Base-by-base conservation (phyloP, 2,329 filamentous ascomycete genomes). In the Chaetomium sp. region DNA sequence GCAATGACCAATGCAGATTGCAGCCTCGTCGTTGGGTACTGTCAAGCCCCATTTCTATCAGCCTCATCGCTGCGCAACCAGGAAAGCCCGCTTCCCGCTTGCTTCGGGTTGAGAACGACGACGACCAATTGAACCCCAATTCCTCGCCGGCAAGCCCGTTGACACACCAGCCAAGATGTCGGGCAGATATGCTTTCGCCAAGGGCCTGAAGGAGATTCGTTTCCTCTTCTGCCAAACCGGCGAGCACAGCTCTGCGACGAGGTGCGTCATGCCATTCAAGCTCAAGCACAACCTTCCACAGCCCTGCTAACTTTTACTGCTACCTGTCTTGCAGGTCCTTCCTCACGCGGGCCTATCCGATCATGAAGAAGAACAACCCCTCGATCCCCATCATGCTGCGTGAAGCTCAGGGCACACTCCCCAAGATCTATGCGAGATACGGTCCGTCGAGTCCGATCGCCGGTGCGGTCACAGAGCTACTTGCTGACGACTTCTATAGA, bases 301-400 rank as follows among this genome's bases (percentile, higher is more conserved):
- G 6, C 29, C 12, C 42, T 60, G 33, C 65, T 68, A 50, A 69
- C 19, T n/a, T n/a, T n/a, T 3, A 21, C 16, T 16, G 16, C 58
- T 57, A 4, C 4, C 27, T 38, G n/a, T 10, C 23, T 31, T 25
- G 56, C 73, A 97, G 95, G 78, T 89, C 90, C 33, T 99, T 99
- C 81, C 85, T 99, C 71, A 90, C 89, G 70, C 88, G 92, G 77
- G 89, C 93, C 71, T 99, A 99, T 80, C 95, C 95, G 55, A 95
- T 91, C 66, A 98, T 99, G 94, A 99, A 99, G 88, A 96, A 96
- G 85, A 91, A 94, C 85, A 99, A 99, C 83, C 95, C 95, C 64
- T 83, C 91, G 79, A 93, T 86, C 57, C 95, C 95, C 62, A 98
- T 99, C 79, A 83, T 99, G 83, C 88, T 99, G 75, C 91, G 95